phyloP scores from a whole-genome alignment of 2,329 filamentous ascomycete species.

The Talaromyces pinophilus region DNA sequence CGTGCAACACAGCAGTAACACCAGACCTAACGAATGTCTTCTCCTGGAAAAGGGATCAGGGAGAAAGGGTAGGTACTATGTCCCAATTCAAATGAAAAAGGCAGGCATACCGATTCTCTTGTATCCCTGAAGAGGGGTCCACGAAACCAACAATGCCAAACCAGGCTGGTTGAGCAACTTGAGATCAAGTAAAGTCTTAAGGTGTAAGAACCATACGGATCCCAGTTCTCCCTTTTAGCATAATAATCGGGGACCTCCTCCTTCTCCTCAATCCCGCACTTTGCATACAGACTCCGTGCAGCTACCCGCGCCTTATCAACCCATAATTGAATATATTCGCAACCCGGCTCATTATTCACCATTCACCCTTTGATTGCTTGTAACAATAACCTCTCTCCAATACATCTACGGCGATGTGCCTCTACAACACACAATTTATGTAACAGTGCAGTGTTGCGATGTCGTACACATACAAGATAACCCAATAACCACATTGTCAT shows the following conservation, averaged over 20 bases:
- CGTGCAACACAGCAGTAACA: neutral
- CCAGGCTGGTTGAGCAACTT: too few species aligned
- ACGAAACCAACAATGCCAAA: neutral
- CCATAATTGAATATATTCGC: slow-evolving; percentile 41
- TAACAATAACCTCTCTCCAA: slow-evolving; percentile 48
- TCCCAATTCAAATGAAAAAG: neutral
- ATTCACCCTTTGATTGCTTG: slow-evolving; percentile 39
- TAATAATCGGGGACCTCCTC: slow-evolving; percentile 54
- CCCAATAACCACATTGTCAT: slow-evolving; percentile 38
- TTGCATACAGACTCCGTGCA: slow-evolving; percentile 49
- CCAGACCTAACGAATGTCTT: neutral
- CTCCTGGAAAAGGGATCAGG: slow-evolving; percentile 22
- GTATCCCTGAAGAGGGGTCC: neutral
- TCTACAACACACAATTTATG: slow-evolving; percentile 56
- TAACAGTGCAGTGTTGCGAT: slow-evolving; percentile 49
- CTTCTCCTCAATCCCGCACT: slow-evolving; percentile 49
- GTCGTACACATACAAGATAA: slow-evolving; percentile 52
- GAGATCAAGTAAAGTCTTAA: slow-evolving; percentile 22
- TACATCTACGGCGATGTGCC: slow-evolving; percentile 48
- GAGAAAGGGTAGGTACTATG: slow-evolving; percentile 23
- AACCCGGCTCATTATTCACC: neutral
- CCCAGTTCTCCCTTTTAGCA: slow-evolving; percentile 49
- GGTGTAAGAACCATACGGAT: slow-evolving; percentile 47
- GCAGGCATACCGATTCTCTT: neutral
- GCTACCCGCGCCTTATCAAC: slow-evolving; percentile 51